These are phyloP conservation scores for Candida khao-thaluensis DNA, from an alignment of 805 yeast genomes.

Conservation along the genomic window DNA sequence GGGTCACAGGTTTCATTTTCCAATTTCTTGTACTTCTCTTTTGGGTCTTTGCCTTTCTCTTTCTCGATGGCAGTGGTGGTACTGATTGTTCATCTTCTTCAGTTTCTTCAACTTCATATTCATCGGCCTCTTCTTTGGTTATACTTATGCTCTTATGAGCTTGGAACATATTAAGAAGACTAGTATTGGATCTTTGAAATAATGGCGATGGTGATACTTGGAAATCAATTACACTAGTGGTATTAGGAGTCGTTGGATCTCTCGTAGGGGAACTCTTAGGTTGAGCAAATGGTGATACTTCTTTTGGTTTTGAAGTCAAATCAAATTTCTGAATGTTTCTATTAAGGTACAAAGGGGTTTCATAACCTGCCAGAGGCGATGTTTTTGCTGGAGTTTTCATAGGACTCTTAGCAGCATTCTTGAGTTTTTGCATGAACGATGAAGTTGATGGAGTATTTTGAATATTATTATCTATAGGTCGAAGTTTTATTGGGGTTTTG, in stretches of 20 bases:
- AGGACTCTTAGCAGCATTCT: conserved; percentile 9
- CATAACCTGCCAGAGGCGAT: conserved; percentile 7
- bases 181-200: conserved; percentile 12
- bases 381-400: conserved; percentile 11
- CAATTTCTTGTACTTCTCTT: conserved; percentile 53
- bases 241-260: conserved; percentile 4
- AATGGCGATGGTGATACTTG: conserved; percentile 43
- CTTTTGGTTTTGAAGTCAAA: conserved; percentile 2
- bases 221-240: conserved; percentile 20
- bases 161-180: conserved; percentile 45
- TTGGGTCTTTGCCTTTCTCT: conserved; percentile 40
- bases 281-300: conserved; percentile 8
- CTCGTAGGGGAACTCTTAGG: conserved; percentile 4
- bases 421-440: conserved; percentile 13
- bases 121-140: conserved; percentile 14
- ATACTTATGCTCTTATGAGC: conserved; percentile 40
- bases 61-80: conserved; percentile 9
- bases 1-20: conserved; percentile 44
- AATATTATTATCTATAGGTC: not conserved
- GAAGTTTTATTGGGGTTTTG: conserved; percentile 36
- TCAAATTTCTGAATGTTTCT: conserved; percentile 14
- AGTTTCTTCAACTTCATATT: conserved; percentile 10
- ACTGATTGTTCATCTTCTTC: conserved; percentile 10
- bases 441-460: not conserved
- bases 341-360: conserved; percentile 27